Evolutionary conservation across 2,329 filamentous ascomycete genomes (phyloP).

Genomic region (Sporothrix inflata): DNA sequence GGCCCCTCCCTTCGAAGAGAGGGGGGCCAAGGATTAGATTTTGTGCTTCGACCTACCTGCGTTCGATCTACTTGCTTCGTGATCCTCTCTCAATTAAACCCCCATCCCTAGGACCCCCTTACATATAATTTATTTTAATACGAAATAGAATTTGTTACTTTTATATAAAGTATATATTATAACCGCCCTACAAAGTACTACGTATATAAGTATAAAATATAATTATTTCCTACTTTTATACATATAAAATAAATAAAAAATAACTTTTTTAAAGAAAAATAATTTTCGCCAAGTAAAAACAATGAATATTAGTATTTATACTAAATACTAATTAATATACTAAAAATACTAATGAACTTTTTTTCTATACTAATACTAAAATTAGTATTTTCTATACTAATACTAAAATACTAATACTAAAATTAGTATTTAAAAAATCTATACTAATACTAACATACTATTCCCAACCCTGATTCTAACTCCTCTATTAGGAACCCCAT

Average conservation of each 20-base stretch:
- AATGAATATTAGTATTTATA: neutral
- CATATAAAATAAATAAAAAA: neutral
- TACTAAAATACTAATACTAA: neutral
- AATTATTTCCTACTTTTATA: neutral
- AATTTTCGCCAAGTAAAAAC: neutral
- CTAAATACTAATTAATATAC: neutral
- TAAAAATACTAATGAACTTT: neutral
- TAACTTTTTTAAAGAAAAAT: neutral
- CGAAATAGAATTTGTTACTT: neutral
- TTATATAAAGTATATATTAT: neutral
- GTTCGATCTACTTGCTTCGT: too few species aligned
- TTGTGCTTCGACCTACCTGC: too few species aligned
- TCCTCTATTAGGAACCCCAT: too few species aligned
- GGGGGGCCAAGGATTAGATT: too few species aligned
- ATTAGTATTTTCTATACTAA: too few species aligned
- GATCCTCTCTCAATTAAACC: too few species aligned
- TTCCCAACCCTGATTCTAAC: too few species aligned
- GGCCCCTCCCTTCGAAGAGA: too few species aligned
- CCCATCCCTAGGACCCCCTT: too few species aligned
- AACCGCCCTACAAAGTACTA: too few species aligned
- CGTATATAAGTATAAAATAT: neutral
- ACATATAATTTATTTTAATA: neutral
- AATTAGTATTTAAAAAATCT: neutral
- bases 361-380: too few species aligned
- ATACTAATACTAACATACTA: neutral